phyloP scores from a whole-genome alignment of 1,284 basidiomycete species.

The Mycocalia duriaeana region DNA sequence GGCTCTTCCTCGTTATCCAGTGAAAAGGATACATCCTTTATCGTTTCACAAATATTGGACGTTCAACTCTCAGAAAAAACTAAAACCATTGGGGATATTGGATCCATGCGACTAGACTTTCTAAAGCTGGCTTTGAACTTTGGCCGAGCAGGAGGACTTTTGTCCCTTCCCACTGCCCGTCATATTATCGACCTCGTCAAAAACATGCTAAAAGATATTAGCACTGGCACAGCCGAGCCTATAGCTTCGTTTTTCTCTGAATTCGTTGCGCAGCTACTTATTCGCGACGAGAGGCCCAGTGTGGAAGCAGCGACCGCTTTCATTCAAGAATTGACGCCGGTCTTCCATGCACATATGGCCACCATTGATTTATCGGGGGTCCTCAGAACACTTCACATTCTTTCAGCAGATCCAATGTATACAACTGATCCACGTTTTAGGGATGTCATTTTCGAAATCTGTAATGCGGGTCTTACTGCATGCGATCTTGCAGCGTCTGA shows the following conservation, averaged over 20 bases:
- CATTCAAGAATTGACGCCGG: slow-evolving; percentile 52
- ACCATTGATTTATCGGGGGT: slow-evolving; percentile 61
- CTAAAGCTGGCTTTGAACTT: neutral
- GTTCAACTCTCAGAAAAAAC: slow-evolving; percentile 35
- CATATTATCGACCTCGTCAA: slow-evolving; percentile 58
- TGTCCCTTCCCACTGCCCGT: slow-evolving; percentile 41
- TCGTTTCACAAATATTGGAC: slow-evolving; percentile 18
- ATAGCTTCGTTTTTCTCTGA: slow-evolving; percentile 49
- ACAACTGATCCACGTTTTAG: slow-evolving; percentile 47
- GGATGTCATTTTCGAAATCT: slow-evolving; percentile 56
- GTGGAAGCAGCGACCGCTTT: slow-evolving; percentile 50
- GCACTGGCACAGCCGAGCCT: slow-evolving; percentile 30
- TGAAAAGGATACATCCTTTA: slow-evolving; percentile 13
- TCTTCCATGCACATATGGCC: slow-evolving; percentile 49
- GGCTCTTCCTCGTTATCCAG: slow-evolving; percentile 22
- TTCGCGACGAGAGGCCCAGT: slow-evolving; percentile 35
- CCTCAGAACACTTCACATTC: slow-evolving; percentile 46
- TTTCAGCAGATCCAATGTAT: slow-evolving; percentile 46
- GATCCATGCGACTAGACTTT: slow-evolving; percentile 52
- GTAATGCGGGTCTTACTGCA: slow-evolving; percentile 51
- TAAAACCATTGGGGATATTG: slow-evolving; percentile 49
- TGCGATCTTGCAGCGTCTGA: slow-evolving; percentile 54
- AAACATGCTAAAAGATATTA: slow-evolving; percentile 51
- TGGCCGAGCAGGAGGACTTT: slow-evolving; percentile 5
- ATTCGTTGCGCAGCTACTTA: slow-evolving; percentile 41